phyloP scores from a whole-genome alignment of 306 rosid species.

The Medicago ruthenica region DNA sequence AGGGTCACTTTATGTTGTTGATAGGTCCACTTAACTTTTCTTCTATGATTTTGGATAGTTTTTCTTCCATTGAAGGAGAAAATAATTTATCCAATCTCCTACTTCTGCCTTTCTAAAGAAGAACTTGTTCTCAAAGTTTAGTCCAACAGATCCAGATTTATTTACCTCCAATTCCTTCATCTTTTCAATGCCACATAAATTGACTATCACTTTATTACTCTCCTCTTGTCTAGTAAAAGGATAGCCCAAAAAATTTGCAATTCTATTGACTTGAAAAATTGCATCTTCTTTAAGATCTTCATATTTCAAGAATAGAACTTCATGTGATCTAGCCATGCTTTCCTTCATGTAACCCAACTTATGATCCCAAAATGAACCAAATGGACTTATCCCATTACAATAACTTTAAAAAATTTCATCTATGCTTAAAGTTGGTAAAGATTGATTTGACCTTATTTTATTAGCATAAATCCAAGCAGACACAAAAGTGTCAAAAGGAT shows the following conservation, averaged over 20 bases:
- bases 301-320: constrained; percentile 60
- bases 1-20: no score
- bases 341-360: constrained; percentile 65
- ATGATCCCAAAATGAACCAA: constrained; percentile 61
- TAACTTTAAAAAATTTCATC: constrained; percentile 56
- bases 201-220: constrained; percentile 28
- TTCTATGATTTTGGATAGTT: constrained; percentile 50
- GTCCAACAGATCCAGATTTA: constrained; percentile 40
- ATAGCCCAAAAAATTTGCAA: constrained; percentile 53
- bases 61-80: constrained; percentile 53
- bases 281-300: constrained; percentile 56
- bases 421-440: constrained; percentile 16
- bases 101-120: constrained; percentile 61
- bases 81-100: constrained; percentile 67
- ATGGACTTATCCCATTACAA: constrained; percentile 51
- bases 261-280: constrained; percentile 38
- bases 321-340: constrained; percentile 53
- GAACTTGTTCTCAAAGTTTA: constrained; percentile 50
- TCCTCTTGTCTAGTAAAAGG: constrained; percentile 58
- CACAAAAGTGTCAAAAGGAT: constrained; percentile 63
- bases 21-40: constrained; percentile 43
- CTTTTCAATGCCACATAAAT: constrained; percentile 56
- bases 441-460: constrained; percentile 29
- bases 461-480: constrained; percentile 52
- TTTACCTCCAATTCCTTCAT: constrained; percentile 61